phyloP scores from a whole-genome alignment of 495 filamentous ascomycete genomes.

The Hyaloscypha variabilis region DNA sequence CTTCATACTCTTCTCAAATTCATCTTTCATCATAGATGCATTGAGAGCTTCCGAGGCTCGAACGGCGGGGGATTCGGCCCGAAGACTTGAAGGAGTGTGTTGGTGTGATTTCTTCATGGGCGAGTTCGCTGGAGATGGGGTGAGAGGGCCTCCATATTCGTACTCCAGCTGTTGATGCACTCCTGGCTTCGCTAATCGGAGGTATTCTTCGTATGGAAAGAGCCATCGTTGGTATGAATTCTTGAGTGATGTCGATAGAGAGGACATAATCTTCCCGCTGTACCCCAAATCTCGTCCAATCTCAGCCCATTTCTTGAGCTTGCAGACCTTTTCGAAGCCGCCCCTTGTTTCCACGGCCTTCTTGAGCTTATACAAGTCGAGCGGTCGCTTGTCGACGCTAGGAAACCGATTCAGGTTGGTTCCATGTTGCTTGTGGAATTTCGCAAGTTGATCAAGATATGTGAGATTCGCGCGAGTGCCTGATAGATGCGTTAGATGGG shows the following conservation, averaged over 20 bases:
- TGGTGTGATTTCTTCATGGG: constrained; percentile 79
- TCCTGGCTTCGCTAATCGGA: constrained; percentile 90
- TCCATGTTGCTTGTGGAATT: constrained; percentile 97
- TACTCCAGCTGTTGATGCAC: constrained; percentile 93
- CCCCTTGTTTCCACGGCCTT: constrained; percentile 94
- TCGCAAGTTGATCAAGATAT: constrained; percentile 92
- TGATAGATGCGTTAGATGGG: constrained; percentile 18
- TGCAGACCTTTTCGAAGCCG: constrained; percentile 95
- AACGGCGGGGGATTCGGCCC: constrained; percentile 71
- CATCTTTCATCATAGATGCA: constrained; percentile 63
- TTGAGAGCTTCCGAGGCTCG: constrained; percentile 69
- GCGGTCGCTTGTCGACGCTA: constrained; percentile 95
- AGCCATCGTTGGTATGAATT: constrained; percentile 98
- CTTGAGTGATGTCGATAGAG: constrained; percentile 96
- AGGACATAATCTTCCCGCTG: constrained; percentile 99
- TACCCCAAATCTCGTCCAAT: constrained; percentile 97
- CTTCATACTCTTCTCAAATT: constrained; percentile 47
- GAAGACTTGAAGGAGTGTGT: constrained; percentile 66
- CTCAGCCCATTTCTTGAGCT: constrained; percentile 98
- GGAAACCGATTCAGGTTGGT: constrained; percentile 92
- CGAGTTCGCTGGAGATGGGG: constrained; percentile 86
- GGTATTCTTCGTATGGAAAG: constrained; percentile 94
- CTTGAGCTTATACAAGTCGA: constrained; percentile 94
- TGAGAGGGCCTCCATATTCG: constrained; percentile 91
- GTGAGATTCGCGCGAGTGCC: constrained; percentile 94